Conservation (phyloP, 768 basidiomycete species). For the Boletales sp. region DNA sequence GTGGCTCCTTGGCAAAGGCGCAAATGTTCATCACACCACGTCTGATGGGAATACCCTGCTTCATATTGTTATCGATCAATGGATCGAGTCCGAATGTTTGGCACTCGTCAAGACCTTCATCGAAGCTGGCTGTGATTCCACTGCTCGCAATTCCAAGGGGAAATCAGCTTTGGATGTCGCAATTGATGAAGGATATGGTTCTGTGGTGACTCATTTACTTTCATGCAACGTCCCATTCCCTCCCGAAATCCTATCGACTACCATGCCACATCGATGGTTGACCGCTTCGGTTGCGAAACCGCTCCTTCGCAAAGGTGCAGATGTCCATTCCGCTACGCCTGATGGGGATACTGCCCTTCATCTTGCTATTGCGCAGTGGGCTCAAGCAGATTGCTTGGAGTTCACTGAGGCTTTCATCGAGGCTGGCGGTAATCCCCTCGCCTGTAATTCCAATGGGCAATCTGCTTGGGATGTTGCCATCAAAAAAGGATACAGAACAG, state of each 20-base stretch:
- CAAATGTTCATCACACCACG: background rate
- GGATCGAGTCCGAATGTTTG: background rate
- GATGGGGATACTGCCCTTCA: background rate
- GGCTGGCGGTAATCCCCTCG: background rate
- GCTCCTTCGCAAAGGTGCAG: slow-evolving; percentile 3
- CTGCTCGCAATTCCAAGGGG: background rate
- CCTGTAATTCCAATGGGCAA: background rate
- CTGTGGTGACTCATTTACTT: background rate
- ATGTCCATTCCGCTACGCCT: background rate
- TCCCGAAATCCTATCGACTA: background rate
- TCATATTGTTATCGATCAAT: background rate
- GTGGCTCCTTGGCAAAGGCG: background rate
- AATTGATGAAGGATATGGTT: background rate
- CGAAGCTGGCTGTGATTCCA: background rate
- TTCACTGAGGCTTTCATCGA: background rate
- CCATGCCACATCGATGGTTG: background rate
- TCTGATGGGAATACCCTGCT: background rate
- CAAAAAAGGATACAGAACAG: too few relatives aligned
- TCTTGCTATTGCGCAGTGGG: background rate
- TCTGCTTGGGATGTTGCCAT: background rate
- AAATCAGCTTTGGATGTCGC: background rate
- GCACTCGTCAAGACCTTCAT: background rate
- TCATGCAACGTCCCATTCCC: background rate
- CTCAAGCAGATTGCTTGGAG: background rate
- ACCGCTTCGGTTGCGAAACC: background rate